Percentiles rank a stretch among this genome's conserved stretches.
phyloP scores from a whole-genome alignment of 306 rosid genomes.

The Ziziphus jujuba region DNA sequence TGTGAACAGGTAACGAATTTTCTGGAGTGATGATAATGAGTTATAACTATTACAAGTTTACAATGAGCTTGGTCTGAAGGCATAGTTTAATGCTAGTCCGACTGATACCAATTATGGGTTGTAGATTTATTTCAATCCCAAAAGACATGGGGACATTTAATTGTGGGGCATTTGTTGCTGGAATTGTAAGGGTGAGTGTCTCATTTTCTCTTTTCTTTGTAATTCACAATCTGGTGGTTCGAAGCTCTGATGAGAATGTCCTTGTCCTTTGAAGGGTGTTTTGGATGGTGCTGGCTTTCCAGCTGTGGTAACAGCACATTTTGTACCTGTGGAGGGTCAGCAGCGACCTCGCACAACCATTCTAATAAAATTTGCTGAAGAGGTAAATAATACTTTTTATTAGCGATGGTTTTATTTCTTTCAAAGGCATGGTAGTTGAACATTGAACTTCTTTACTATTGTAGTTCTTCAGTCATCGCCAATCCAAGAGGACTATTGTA shows the following conservation, averaged over 20 bases:
- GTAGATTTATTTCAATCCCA: conserved; percentile 91
- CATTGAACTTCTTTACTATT: too few species aligned
- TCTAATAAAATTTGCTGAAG: conserved; percentile 89
- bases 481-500: too few species aligned
- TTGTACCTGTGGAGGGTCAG: conserved; percentile 98
- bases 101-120: conserved; percentile 29
- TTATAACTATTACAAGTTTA: neutral
- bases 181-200: conserved; percentile 84
- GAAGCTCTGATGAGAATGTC: conserved; percentile 26
- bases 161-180: conserved; percentile 98
- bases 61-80: conserved; percentile 7
- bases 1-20: conserved; percentile 73
- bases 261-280: conserved; percentile 66
- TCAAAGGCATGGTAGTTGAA: too few species aligned
- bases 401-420: neutral
- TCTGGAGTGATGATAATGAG: neutral
- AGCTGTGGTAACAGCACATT: conserved; percentile 98
- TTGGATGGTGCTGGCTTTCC: conserved; percentile 94
- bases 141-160: conserved; percentile 99
- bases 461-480: too few species aligned
- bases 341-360: conserved; percentile 95
- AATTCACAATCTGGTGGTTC: conserved; percentile 16
- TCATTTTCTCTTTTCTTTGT: conserved; percentile 7
- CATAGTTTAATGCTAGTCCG: conserved; percentile 2
- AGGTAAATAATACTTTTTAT: conserved; percentile 48